Conservation (phyloP, 2,329 filamentous ascomycete species). For the Verticillium dahliae region DNA sequence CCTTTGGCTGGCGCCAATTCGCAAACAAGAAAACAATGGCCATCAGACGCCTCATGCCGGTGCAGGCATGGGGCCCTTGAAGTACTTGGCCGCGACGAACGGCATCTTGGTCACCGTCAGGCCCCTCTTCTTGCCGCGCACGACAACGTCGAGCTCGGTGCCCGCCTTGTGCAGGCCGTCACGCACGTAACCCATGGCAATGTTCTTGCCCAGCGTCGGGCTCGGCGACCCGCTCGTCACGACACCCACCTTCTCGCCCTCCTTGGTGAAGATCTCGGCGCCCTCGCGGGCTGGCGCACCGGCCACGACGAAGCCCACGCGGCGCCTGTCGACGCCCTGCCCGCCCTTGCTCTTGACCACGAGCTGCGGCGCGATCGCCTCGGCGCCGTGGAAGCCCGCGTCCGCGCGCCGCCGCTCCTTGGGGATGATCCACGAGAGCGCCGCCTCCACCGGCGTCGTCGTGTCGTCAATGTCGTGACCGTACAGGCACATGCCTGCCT, state of each 20-base stretch:
- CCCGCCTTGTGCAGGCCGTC: conserved; percentile 77
- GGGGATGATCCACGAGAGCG: conserved; percentile 71
- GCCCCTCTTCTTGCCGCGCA: conserved; percentile 69
- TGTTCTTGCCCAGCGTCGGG: conserved; percentile 80
- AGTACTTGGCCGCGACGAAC: conserved; percentile 76
- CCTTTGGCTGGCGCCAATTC: not conserved
- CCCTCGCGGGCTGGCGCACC: conserved; percentile 89
- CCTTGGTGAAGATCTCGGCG: conserved; percentile 63
- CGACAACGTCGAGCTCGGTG: conserved; percentile 71
- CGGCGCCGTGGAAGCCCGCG: conserved; percentile 79
- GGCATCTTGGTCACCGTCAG: conserved; percentile 83
- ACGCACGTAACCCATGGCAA: conserved; percentile 90
- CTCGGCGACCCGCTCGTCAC: conserved; percentile 89
- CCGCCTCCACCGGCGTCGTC: conserved; percentile 54
- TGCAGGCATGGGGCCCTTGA: conserved; percentile 32
- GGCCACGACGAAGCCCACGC: conserved; percentile 76
- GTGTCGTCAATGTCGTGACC: conserved; percentile 90
- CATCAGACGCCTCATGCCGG: conserved; percentile 1
- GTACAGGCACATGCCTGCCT: conserved; percentile 99
- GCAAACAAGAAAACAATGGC: too few relatives aligned
- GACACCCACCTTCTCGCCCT: conserved; percentile 63
- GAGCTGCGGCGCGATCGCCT: conserved; percentile 70
- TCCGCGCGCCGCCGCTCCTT: conserved; percentile 57
- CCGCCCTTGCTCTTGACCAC: conserved; percentile 68
- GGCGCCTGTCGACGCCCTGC: conserved; percentile 59